Base-by-base conservation (phyloP, 768 basidiomycete genomes). In the Suillus placidus region DNA sequence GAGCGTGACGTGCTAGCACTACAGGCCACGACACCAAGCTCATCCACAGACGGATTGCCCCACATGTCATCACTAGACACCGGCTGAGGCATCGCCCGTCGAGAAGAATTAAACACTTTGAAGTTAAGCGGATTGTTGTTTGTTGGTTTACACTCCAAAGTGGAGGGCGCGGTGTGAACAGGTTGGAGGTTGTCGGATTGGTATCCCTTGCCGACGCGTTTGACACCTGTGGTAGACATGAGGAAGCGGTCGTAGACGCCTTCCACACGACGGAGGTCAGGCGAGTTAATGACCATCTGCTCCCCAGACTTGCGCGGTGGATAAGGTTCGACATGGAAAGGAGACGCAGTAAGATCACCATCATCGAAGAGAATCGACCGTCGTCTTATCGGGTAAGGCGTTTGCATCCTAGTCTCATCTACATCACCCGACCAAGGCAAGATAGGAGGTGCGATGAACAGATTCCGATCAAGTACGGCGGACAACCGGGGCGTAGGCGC, bases 231-330 rank as follows among this genome's bases (percentile, higher is more conserved):
- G 1, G 90, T 91, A 13, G 91, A 88, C 89, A 93, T 91, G 35
- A 94, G 80, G 80, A 93, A 89, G 49, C 89, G 86, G 69, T 94
- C 93, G 67, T 94, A 94, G 20, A 90, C 89, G 63, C 86, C 86
- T 78, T 93, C 92, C 34, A 91, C 71, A 55, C 84, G 85, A 49
- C 83, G 87, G 65, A 80, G 85, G 64, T 82, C 83, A 0, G 89
- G 88, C 0, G 88, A 83, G 65, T 88, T 86, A 12, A 83, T 71
- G 23, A 72, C 68, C 10, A 78, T 77, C 13, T 76, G 73, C 40
- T 79, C 79, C 23, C 72, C 73, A 1, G 80, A 75, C 64, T 81
- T 77, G 64, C 86, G 78, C 4, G 82, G 72, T 13, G 88, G 87
- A 70, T 90, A 91, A 2, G 89, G 85, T 68, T 90, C 85, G 42